Evolutionary conservation across 2,329 filamentous ascomycete genomes (phyloP).

Genomic region (Pseudomassariella vexata): DNA sequence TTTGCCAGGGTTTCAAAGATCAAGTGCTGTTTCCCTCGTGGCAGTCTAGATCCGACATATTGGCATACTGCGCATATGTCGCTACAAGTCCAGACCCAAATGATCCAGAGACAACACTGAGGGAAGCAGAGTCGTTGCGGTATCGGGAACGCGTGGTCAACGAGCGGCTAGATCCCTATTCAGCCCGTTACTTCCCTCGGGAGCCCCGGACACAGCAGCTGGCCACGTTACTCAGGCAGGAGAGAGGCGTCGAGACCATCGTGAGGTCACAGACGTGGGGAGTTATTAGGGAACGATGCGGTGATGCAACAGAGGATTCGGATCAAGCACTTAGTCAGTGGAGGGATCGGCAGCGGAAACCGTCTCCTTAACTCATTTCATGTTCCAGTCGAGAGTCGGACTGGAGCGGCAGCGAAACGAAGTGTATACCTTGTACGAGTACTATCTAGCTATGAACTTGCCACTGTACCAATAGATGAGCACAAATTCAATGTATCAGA

Average conservation of each 20-base stretch:
- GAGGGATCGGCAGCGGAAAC: slow-evolving; percentile 16
- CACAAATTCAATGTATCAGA: no score
- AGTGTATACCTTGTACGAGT: no score
- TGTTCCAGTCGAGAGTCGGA: no score
- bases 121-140: slow-evolving; percentile 64
- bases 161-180: slow-evolving; percentile 90
- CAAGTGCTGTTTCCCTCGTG: slow-evolving; percentile 81
- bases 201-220: slow-evolving; percentile 78
- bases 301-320: slow-evolving; percentile 50
- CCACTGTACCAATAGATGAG: no score
- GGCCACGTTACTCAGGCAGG: slow-evolving; percentile 66
- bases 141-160: slow-evolving; percentile 72
- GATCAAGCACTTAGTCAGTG: slow-evolving; percentile 36
- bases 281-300: slow-evolving; percentile 70
- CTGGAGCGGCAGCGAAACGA: no score
- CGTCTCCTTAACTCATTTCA: no score
- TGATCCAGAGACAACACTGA: slow-evolving; percentile 68
- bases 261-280: slow-evolving; percentile 79
- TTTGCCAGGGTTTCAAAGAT: slow-evolving; percentile 70
- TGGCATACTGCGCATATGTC: slow-evolving; percentile 85
- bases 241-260: slow-evolving; percentile 71
- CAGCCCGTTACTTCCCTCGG: slow-evolving; percentile 69
- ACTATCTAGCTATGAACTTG: no score
- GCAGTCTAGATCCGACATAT: slow-evolving; percentile 74
- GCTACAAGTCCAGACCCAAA: slow-evolving; percentile 82